A percentile compares a stretch with the other conserved stretches of the same genome.
Conservation (phyloP, 2,329 filamentous ascomycete genomes). For the Raffaelea ambrosiae region DNA sequence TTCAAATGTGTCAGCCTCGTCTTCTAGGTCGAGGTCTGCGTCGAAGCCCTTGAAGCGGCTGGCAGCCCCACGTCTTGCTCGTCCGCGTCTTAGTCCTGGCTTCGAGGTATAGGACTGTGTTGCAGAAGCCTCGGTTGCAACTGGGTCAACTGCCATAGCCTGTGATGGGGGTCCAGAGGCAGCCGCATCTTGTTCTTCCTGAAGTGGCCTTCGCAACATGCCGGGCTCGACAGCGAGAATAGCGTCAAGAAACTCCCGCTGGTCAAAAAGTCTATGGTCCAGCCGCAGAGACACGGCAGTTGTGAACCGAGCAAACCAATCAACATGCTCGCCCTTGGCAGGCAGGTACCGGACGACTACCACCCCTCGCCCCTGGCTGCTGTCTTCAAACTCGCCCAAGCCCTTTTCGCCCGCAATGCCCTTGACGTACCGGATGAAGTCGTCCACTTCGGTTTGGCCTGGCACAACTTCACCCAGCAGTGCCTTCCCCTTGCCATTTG, state of each 20-base stretch:
- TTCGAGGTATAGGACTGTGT: not conserved
- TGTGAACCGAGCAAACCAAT: slow-evolving; percentile 65
- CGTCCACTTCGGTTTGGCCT: slow-evolving; percentile 58
- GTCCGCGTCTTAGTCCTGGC: not conserved
- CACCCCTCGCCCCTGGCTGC: slow-evolving; percentile 59
- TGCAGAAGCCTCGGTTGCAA: not conserved
- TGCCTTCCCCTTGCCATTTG: slow-evolving; percentile 75
- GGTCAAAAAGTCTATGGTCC: slow-evolving; percentile 75
- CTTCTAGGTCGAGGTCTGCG: slow-evolving; percentile 29
- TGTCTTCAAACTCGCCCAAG: slow-evolving; percentile 53
- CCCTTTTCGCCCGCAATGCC: slow-evolving; percentile 67
- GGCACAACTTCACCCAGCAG: slow-evolving; percentile 54
- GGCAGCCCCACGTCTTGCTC: slow-evolving; percentile 7
- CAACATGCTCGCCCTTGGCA: slow-evolving; percentile 40
- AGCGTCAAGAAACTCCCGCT: slow-evolving; percentile 85
- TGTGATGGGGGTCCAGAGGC: not conserved
- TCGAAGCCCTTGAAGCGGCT: slow-evolving; percentile 70
- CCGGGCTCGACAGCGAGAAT: slow-evolving; percentile 75
- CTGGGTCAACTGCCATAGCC: slow-evolving; percentile 19
- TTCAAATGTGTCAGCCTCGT: slow-evolving; percentile 8
- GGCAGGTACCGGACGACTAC: slow-evolving; percentile 68
- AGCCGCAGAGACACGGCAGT: slow-evolving; percentile 61
- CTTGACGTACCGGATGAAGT: slow-evolving; percentile 72
- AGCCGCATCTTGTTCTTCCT: slow-evolving; percentile 31
- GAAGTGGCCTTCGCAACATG: slow-evolving; percentile 59